Evolutionary conservation across 1,284 basidiomycete species (phyloP), one percentile per base, ranked within the genome.

Genomic region (Cystobasidium slooffiae): DNA sequence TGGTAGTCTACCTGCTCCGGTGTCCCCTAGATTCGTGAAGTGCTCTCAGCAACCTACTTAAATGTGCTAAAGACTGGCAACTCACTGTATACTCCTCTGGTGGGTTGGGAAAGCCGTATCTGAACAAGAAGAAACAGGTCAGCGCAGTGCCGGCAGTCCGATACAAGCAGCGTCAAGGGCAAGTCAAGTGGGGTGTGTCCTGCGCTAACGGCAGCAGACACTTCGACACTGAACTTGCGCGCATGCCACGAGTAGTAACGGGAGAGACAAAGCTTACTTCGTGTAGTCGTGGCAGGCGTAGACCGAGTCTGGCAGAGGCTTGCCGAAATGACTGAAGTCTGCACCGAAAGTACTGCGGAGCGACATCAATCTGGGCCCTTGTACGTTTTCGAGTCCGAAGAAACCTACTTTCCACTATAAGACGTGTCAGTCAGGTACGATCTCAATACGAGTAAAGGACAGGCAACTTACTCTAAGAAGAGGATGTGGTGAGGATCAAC

Each of bases 231-330:
- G 31, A 31, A 31, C 31, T 31, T 5, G 31, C 31, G 31, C 31
- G 5, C 31, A 31, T 31, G 31, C 31, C 31, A 31, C 31, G 31
- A 31, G 31, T 5, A 31, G 31, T 3, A 51, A 16, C 1, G 47
- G 14, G 20, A 16, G 16, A 51, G 47, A 51, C 16, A 16, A 16
- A 16, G 14, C 47, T 51, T 51, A 51, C 47, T 51, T 51, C 12
- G 85, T 85, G 80, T 91, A 91, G 82, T 91, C 91, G 79, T 92
- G 91, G 76, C 91, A 90, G 16, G 90, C 85, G 80, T 90, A 92
- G 8, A 89, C 89, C 6, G 86, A 86, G 78, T 91, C 91, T 22
- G 83, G 81, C 64, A 77, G 73, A 6, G 78, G 79, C 86, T 89
- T 83, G n/a, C 85, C 86, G 80, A 91, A 92, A 77, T 85, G 84